phyloP scores from a whole-genome alignment of 495 filamentous ascomycete genomes.

The Cercophora scortea region DNA sequence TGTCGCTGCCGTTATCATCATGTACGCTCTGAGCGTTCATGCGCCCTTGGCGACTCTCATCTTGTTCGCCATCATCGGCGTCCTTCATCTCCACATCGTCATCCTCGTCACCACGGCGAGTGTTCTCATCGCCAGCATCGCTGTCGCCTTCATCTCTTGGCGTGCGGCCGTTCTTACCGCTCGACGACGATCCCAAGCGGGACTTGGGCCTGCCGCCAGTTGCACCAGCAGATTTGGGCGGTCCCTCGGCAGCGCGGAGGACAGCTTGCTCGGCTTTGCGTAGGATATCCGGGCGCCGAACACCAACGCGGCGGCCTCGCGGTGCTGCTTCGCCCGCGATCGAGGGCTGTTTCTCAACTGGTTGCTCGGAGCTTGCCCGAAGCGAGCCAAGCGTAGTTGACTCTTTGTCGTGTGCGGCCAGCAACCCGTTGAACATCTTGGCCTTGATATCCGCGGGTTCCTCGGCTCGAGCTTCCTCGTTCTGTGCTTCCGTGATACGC shows the following conservation, averaged over 20 bases:
- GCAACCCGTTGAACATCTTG: conserved; percentile 50
- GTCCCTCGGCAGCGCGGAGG: conserved; percentile 30
- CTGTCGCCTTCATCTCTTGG: conserved; percentile 19
- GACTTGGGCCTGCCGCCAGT: conserved; percentile 15
- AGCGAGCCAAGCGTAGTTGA: conserved; percentile 15
- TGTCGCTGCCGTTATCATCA: conserved; percentile 25
- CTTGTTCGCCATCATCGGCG: conserved; percentile 13
- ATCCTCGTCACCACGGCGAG: neutral
- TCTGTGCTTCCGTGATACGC: conserved; percentile 4
- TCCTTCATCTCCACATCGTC: conserved; percentile 12
- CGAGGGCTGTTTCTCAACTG: conserved; percentile 31
- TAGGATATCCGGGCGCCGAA: conserved; percentile 38
- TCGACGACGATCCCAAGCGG: conserved; percentile 32
- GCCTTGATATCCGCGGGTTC: conserved; percentile 11
- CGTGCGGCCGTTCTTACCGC: conserved; percentile 23
- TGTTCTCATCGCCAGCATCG: conserved; percentile 11
- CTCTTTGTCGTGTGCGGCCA: conserved; percentile 21
- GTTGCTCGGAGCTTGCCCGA: conserved; percentile 21
- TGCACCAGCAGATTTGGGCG: conserved; percentile 25
- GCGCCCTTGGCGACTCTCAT: conserved; percentile 10
- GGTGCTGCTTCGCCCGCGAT: conserved; percentile 25
- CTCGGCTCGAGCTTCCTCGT: conserved; percentile 3
- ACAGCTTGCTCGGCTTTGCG: conserved; percentile 43
- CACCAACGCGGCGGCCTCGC: conserved; percentile 28
- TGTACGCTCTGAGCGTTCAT: conserved; percentile 17